Conservation (phyloP, 306 rosid species). For the Vachellia collinsii region DNA sequence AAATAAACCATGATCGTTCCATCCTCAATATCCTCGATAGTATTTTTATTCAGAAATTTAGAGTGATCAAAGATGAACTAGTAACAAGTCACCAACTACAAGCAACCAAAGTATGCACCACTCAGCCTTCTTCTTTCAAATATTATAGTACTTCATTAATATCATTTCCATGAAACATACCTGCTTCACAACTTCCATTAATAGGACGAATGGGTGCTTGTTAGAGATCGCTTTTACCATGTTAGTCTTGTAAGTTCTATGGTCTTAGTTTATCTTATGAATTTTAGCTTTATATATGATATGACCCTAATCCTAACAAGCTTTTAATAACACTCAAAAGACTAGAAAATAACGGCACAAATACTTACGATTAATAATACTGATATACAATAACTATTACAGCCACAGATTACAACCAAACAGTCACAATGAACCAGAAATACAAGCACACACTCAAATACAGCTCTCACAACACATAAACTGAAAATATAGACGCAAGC, state of each 20-base stretch:
- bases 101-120: background rate
- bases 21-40: background rate
- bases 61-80: background rate
- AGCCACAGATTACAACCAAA: too few species aligned
- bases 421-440: too few species aligned
- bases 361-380: too few species aligned
- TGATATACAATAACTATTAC: too few species aligned
- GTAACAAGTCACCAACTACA: background rate
- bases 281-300: background rate
- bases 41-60: background rate
- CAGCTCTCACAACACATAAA: too few species aligned
- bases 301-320: too few species aligned
- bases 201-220: background rate
- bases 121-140: background rate
- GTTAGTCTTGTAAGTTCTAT: background rate
- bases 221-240: background rate
- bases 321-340: too few species aligned
- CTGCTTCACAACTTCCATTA: background rate
- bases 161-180: background rate
- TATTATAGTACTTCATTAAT: background rate
- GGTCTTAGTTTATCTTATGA: background rate
- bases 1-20: background rate
- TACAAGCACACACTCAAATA: too few species aligned
- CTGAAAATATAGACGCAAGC: too few species aligned
- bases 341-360: too few species aligned